phyloP scores from a whole-genome alignment of 75 land plant genomes.

The Larix kaempferi region DNA sequence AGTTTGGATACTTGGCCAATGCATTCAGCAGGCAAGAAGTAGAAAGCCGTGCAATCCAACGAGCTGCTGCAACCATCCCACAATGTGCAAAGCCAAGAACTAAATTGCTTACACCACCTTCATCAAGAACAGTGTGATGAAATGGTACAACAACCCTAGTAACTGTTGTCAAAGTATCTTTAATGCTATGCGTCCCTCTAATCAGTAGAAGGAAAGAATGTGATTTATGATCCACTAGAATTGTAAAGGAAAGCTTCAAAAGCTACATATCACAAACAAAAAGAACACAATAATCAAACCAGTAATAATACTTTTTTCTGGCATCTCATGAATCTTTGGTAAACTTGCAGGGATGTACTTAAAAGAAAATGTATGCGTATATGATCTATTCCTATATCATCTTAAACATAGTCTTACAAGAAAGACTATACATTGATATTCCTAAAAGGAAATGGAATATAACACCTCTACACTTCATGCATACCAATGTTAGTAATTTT shows the following conservation, averaged over 20 bases:
- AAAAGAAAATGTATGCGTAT: not conserved
- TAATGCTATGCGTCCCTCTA: constrained; percentile 93
- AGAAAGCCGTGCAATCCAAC: constrained; percentile 89
- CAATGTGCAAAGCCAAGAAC: constrained; percentile 97
- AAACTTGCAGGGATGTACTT: not conserved
- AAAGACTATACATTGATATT: not conserved
- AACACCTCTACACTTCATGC: not conserved
- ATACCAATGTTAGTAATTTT: not conserved
- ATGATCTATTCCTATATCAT: not conserved
- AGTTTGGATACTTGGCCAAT: constrained; percentile 60
- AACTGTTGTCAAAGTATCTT: constrained; percentile 93
- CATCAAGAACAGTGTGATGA: constrained; percentile 83
- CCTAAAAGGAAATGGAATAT: not conserved
- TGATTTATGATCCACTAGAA: constrained; percentile 56
- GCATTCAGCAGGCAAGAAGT: constrained; percentile 65
- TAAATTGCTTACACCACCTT: constrained; percentile 80
- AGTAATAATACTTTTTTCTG: not conserved
- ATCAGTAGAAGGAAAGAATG: constrained; percentile 76
- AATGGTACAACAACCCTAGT: constrained; percentile 98
- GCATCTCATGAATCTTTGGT: not conserved
- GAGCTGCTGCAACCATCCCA: constrained; percentile 99
- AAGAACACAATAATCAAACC: not conserved
- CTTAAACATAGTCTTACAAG: not conserved
- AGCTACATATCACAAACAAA: constrained; percentile 49
- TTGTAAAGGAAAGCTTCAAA: constrained; percentile 91